These are phyloP conservation scores for Deinandra increscens DNA, from an alignment of 129 eudicot genomes.

Conservation along the genomic window DNA sequence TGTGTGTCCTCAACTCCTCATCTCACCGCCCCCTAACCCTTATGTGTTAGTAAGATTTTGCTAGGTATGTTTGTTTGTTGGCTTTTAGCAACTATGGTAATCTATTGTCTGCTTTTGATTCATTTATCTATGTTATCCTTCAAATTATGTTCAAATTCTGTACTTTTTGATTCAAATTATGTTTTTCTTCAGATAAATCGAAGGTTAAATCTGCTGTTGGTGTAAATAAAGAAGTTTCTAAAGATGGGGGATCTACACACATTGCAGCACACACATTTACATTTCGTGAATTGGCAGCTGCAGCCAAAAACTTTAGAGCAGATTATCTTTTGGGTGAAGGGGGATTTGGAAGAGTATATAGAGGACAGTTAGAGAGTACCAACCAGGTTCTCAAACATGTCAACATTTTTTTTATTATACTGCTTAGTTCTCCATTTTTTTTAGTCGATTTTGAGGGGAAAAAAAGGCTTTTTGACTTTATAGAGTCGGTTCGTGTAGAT, in stretches of 20 bases:
- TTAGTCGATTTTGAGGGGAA: not conserved
- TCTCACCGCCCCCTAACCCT: no score
- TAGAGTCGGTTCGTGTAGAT: not conserved
- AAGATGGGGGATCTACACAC: slow-evolving; percentile 71
- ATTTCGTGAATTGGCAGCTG: slow-evolving; percentile 89
- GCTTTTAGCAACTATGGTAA: slow-evolving; percentile 10
- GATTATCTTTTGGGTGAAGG: slow-evolving; percentile 95
- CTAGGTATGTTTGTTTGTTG: no score
- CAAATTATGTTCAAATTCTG: not conserved
- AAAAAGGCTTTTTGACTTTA: slow-evolving; percentile 2
- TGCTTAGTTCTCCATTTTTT: not conserved
- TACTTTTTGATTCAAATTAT: not conserved
- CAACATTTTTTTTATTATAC: not conserved
- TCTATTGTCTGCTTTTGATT: slow-evolving; percentile 10
- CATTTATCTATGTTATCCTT: not conserved
- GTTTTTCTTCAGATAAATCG: slow-evolving; percentile 47
- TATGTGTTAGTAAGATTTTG: no score
- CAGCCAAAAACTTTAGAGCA: slow-evolving; percentile 82
- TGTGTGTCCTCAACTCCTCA: no score
- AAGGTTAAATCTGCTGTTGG: slow-evolving; percentile 45
- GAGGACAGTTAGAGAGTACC: slow-evolving; percentile 74
- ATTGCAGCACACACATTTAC: slow-evolving; percentile 90
- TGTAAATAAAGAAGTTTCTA: slow-evolving; percentile 52
- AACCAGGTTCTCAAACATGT: slow-evolving; percentile 58
- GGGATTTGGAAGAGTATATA: slow-evolving; percentile 86